Conservation (phyloP, 2,329 filamentous ascomycete genomes). For the Coniochaeta sp. region DNA sequence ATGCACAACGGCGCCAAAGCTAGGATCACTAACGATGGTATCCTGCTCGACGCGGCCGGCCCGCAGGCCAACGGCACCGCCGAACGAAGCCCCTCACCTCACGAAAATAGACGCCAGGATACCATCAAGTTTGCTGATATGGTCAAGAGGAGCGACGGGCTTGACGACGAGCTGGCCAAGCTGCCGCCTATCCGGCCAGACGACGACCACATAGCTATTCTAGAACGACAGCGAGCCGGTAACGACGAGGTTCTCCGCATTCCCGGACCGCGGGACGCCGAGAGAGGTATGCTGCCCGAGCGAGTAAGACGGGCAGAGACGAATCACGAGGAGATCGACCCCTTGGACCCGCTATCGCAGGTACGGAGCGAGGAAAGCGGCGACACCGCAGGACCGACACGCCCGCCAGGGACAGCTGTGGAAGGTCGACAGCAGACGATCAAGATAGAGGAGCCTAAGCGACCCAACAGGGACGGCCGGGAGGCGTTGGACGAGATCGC, state of each 20-base stretch:
- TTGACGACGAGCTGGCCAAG: constrained; percentile 39
- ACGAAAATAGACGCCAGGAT: constrained; percentile 27
- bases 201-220: constrained; percentile 80
- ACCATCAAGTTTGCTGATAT: constrained; percentile 64
- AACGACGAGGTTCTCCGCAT: constrained; percentile 75
- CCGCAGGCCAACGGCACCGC: constrained; percentile 5
- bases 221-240: constrained; percentile 75
- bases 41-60: constrained; percentile 31
- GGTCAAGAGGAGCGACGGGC: constrained; percentile 51
- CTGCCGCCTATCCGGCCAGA: constrained; percentile 41
- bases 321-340: constrained; percentile 23
- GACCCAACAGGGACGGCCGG: constrained; percentile 27
- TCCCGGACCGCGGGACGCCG: constrained; percentile 84
- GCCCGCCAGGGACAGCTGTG: constrained; percentile 9
- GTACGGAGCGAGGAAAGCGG: constrained; percentile 17
- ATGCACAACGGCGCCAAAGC: constrained; percentile 49
- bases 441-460: constrained; percentile 58
- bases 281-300: constrained; percentile 67
- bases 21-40: constrained; percentile 55
- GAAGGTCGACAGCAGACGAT: constrained; percentile 43
- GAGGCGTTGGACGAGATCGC: constrained; percentile 26
- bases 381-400: constrained; percentile 17
- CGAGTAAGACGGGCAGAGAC: constrained; percentile 31
- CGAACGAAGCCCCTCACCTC: neutral
- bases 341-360: constrained; percentile 15